A percentile compares a stretch with the other conserved stretches of the same genome.
Evolutionary conservation across 768 basidiomycete species (phyloP).

Genomic region (Kwoniella sp.): DNA sequence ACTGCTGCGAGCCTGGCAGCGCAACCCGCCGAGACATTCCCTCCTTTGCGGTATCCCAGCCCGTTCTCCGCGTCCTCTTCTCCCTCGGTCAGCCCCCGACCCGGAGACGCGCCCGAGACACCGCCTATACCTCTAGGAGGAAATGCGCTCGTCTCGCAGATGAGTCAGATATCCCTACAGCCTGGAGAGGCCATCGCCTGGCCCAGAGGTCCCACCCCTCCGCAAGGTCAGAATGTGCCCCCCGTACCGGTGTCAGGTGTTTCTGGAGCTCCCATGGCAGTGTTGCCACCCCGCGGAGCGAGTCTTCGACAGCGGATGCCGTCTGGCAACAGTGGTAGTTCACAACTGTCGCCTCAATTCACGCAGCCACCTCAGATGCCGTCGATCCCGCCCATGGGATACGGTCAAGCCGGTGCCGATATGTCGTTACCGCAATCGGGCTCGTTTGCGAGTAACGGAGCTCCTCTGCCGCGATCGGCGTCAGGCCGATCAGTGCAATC

Average conservation of each 20-base stretch:
- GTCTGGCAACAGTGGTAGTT: constrained; percentile 7
- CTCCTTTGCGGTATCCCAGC: constrained; percentile 36
- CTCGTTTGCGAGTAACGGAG: too few species aligned
- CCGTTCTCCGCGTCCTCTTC: constrained; percentile 39
- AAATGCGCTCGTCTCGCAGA: constrained; percentile 32
- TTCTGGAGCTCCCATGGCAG: constrained; percentile 16
- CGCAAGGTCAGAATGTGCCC: constrained; percentile 12
- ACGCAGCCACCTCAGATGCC: constrained; percentile 12
- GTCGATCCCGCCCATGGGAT: constrained; percentile 6
- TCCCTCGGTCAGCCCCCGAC: constrained; percentile 30
- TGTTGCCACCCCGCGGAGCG: constrained; percentile 39
- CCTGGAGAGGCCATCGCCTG: constrained; percentile 34
- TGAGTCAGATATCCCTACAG: constrained; percentile 34
- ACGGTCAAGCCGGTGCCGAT: neutral
- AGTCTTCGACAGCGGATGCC: constrained; percentile 28
- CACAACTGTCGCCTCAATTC: constrained; percentile 2
- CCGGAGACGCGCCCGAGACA: constrained; percentile 14
- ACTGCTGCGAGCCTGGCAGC: constrained; percentile 23
- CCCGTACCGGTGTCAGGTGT: neutral
- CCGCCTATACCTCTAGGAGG: constrained; percentile 27
- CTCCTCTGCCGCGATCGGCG: constrained; percentile 31
- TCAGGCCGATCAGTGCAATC: constrained; percentile 42
- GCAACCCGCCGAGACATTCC: constrained; percentile 26
- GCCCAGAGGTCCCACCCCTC: constrained; percentile 25
- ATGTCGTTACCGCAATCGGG: too few species aligned